Conservation (phyloP, 768 basidiomycete species). For the Imleria badia region DNA sequence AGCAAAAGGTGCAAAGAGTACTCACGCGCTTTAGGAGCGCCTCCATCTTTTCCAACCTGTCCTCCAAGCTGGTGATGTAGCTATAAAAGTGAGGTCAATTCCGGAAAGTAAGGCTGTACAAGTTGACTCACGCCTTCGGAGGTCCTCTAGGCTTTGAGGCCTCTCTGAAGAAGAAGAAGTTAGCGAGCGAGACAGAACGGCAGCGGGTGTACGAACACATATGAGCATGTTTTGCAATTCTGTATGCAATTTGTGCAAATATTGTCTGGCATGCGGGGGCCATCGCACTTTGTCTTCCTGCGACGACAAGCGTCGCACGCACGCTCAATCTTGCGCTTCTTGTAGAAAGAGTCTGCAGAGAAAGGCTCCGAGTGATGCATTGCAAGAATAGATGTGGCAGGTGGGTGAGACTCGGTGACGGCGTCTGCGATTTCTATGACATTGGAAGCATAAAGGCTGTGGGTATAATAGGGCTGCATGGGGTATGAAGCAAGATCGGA, state of each 20-base stretch:
- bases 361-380: conserved; percentile 2
- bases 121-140: conserved; percentile 57
- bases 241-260: conserved; percentile 59
- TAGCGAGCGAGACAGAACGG: neutral
- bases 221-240: conserved; percentile 53
- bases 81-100: conserved; percentile 29
- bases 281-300: conserved; percentile 62
- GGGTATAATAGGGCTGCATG: conserved; percentile 23
- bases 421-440: conserved; percentile 30
- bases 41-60: conserved; percentile 57
- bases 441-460: conserved; percentile 18
- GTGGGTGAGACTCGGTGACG: neutral
- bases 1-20: neutral
- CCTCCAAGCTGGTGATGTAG: conserved; percentile 59
- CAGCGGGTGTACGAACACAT: conserved; percentile 44
- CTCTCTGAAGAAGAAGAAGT: conserved; percentile 41
- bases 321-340: conserved; percentile 50
- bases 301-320: conserved; percentile 62
- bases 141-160: conserved; percentile 64
- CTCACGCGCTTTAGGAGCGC: conserved; percentile 51
- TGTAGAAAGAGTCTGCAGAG: conserved; percentile 22
- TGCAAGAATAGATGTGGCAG: conserved; percentile 9
- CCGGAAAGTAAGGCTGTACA: neutral
- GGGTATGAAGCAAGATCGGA: neutral
- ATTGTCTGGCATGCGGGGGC: conserved; percentile 48